Conservation (phyloP, 345 rosid genomes). For the Gossypium ekmanianum region DNA sequence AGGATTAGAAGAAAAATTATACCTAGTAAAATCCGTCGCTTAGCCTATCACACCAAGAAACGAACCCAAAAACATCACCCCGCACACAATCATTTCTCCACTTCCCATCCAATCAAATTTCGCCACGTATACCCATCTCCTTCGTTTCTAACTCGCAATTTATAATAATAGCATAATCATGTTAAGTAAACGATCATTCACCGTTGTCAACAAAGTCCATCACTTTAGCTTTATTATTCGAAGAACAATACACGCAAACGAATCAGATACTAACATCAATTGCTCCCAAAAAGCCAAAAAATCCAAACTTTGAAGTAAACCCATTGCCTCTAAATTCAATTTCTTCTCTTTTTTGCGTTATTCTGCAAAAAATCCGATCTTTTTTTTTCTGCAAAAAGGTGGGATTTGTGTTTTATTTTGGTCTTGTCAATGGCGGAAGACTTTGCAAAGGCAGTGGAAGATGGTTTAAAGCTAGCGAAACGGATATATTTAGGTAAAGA, state of each 20-base stretch:
- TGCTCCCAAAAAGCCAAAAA: neutral
- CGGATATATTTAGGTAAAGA: constrained; percentile 82
- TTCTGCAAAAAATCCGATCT: neutral
- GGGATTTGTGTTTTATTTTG: neutral
- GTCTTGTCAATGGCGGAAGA: constrained; percentile 58
- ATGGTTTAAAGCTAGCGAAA: constrained; percentile 74
- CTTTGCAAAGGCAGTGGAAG: constrained; percentile 70
- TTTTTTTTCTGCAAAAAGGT: neutral
- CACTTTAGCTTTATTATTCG: neutral
- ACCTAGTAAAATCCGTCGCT: no score
- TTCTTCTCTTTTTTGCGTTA: neutral
- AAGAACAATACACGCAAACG: neutral
- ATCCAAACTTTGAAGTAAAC: neutral
- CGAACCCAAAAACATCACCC: no score
- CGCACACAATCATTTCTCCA: neutral
- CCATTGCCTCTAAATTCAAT: neutral
- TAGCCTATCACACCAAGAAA: no score
- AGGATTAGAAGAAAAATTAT: no score
- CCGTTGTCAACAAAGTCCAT: neutral
- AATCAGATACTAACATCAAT: neutral
- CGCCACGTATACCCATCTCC: neutral
- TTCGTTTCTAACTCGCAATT: neutral
- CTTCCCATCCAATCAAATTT: neutral
- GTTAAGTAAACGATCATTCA: neutral
- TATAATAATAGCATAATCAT: no score